Conservation (phyloP, 2,329 filamentous ascomycete species). For the Fusarium siculi region DNA sequence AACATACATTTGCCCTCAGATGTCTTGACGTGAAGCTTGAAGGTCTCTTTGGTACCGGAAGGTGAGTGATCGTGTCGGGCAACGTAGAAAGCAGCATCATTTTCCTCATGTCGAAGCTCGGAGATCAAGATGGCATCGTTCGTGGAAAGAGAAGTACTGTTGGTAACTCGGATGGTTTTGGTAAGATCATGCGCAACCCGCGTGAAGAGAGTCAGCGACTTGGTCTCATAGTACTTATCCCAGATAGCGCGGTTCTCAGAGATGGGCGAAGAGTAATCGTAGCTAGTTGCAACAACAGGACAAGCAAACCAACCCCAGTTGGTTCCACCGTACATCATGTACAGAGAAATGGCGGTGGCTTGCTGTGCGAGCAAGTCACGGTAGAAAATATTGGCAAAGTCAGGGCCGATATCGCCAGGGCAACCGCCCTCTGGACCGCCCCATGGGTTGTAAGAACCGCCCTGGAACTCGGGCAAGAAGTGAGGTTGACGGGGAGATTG, state of each 20-base stretch:
- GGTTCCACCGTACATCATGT: conserved; percentile 74
- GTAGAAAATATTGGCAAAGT: conserved; percentile 73
- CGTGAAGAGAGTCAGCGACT: conserved; percentile 69
- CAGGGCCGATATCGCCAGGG: conserved; percentile 62
- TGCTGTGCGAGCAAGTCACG: conserved; percentile 69
- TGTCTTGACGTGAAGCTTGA: conserved; percentile 66
- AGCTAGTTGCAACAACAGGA: conserved; percentile 68
- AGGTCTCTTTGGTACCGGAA: conserved; percentile 60
- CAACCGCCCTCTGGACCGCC: conserved; percentile 68
- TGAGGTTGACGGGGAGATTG: conserved; percentile 40
- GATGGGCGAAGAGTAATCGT: conserved; percentile 72
- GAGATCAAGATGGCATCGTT: conserved; percentile 63
- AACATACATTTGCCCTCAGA: conserved; percentile 57
- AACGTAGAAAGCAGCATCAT: conserved; percentile 68
- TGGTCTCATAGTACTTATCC: conserved; percentile 71
- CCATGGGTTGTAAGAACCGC: conserved; percentile 66
- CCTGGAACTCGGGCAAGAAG: conserved; percentile 44
- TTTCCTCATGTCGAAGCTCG: conserved; percentile 69
- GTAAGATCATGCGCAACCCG: conserved; percentile 61
- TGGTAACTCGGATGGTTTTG: conserved; percentile 60
- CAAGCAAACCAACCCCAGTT: conserved; percentile 70
- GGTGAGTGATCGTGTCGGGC: conserved; percentile 65
- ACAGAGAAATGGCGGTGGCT: conserved; percentile 68
- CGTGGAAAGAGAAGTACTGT: conserved; percentile 48
- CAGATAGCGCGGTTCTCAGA: conserved; percentile 67